A percentile compares a stretch with the other conserved stretches of the same genome.
Evolutionary conservation across 1,284 basidiomycete species (phyloP).

Genomic region (Trichosporon asahii): DNA sequence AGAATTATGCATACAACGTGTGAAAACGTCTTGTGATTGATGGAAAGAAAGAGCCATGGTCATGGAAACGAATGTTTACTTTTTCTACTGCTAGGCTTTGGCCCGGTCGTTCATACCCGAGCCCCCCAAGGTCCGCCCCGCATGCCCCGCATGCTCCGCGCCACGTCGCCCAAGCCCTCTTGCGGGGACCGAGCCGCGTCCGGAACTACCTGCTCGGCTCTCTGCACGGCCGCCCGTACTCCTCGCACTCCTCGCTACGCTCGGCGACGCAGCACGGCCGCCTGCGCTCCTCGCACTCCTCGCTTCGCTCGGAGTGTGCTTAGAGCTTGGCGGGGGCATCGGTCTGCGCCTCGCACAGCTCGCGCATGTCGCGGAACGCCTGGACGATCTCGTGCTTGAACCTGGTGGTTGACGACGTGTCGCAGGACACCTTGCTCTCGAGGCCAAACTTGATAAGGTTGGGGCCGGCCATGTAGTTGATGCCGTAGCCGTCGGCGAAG

Average conservation of each 20-base stretch:
- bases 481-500: slow-evolving; percentile 82
- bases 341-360: slow-evolving; percentile 54
- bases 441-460: slow-evolving; percentile 88
- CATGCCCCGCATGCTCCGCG: no score
- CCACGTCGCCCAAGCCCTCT: no score
- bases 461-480: slow-evolving; percentile 83
- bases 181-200: no score
- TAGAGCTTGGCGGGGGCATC: slow-evolving; percentile 34
- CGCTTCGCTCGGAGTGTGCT: not conserved
- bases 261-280: no score
- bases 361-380: slow-evolving; percentile 69
- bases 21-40: not conserved
- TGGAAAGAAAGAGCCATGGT: not conserved
- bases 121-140: no score
- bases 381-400: slow-evolving; percentile 69
- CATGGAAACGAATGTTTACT: not conserved
- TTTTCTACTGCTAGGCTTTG: not conserved
- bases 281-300: no score
- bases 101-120: no score
- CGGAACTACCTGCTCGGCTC: no score
- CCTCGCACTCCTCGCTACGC: no score
- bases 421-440: slow-evolving; percentile 77
- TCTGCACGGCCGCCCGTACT: no score
- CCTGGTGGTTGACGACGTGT: slow-evolving; percentile 65
- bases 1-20: slow-evolving; percentile 6